Percentiles rank a stretch among this genome's conserved stretches.
Evolutionary conservation across 2,329 filamentous ascomycete genomes (phyloP).

Genomic region (Neoarthrinium moseri): DNA sequence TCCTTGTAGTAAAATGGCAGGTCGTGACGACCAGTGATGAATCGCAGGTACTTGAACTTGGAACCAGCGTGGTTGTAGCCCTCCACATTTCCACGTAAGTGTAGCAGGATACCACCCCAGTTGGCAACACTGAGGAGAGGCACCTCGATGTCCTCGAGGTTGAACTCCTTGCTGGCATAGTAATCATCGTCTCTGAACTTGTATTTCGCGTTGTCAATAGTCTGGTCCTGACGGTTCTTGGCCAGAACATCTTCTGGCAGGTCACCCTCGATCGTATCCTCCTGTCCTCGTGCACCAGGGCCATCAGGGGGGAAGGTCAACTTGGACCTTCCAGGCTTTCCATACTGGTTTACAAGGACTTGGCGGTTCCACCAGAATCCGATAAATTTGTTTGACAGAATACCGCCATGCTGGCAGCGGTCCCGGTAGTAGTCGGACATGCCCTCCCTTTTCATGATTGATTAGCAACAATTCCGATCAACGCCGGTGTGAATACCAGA

Average conservation of each 20-base stretch:
- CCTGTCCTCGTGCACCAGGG: constrained; percentile 27
- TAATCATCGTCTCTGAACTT: constrained; percentile 62
- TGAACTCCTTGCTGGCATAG: constrained; percentile 65
- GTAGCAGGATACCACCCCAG: constrained; percentile 69
- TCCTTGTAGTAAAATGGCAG: constrained; percentile 71
- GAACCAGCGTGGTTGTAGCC: constrained; percentile 65
- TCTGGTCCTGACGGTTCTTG: constrained; percentile 48
- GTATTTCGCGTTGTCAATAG: constrained; percentile 44
- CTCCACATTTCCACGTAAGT: constrained; percentile 67
- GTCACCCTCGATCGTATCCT: constrained; percentile 58
- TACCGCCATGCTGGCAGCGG: constrained; percentile 60
- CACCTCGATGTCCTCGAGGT: constrained; percentile 64
- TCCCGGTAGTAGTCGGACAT: constrained; percentile 57
- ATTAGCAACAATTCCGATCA: not conserved
- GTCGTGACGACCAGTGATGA: constrained; percentile 70
- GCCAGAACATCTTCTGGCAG: constrained; percentile 50
- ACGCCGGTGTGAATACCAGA: not conserved
- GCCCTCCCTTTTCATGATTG: constrained; percentile 37
- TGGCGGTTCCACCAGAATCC: constrained; percentile 67
- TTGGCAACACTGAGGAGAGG: constrained; percentile 67
- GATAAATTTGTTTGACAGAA: constrained; percentile 59
- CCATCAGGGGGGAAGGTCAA: constrained; percentile 28
- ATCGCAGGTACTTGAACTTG: constrained; percentile 65
- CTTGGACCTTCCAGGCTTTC: constrained; percentile 35
- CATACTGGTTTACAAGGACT: constrained; percentile 68